Base-by-base conservation (phyloP, 495 filamentous ascomycete species). In the Xylaria sp. region DNA sequence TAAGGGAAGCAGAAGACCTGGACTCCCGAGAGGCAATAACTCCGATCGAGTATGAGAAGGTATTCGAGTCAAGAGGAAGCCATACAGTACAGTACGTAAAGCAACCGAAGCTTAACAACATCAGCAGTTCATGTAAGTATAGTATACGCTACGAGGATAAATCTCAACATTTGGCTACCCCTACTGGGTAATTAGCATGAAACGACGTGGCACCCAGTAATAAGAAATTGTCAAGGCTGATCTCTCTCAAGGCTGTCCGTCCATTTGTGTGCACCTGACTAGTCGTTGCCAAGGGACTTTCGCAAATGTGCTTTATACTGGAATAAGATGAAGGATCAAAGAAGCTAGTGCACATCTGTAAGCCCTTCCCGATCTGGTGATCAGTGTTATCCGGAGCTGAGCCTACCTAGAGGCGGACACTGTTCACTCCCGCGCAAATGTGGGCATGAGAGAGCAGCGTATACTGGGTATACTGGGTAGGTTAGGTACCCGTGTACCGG, bases 171-270 rank as follows among this genome's bases (percentile, higher is more conserved):
- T 41, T 33, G 50, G 43, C 61, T 58, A 57, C 61, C 61, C 52
- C 6, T 40, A n/a, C 33, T 71, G 11, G 61, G 50, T 59, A 71
- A 71, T 59, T 29, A 40, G 68, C 61, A 53, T 35, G 61, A 65
- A 35, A 64, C 68, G 35, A 71, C 69, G 69, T 71, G 69, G 69
- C 69, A 71, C 61, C 53, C 68, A 58, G 46, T 43, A 55, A 71
- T 65, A 48, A 63, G 58, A 71, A 59, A 66, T 71, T 71, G 35
- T 71, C 52, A 66, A 71, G 69, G 69, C 61, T 66, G 69, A 66
- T 71, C 69, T 64, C 69, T 64, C 29, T 48, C 61, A 41, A 71
- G 69, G 61, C 69, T 66, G 61, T 66, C 61, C 11, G 48, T 48
- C 21, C 46, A 29, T 55, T 37, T 53, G 46, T 55, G 43, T 21